Conservation (phyloP, 306 rosid genomes). For the Malus domestica region ASM211411v1 NC_041789.1:31110501-31111000, state of each 20-base stretch:
- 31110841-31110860: neutral
- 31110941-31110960: neutral
- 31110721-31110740: neutral
- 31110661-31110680: conserved; percentile 51
- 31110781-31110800: neutral
- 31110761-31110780: neutral
- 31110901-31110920: neutral
- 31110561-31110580: conserved; percentile 51
- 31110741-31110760: neutral
- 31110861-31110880: neutral
- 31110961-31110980: neutral
- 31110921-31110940: neutral
- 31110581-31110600: conserved; percentile 59
- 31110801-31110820: neutral
- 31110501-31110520: conserved; percentile 47
- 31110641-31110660: conserved; percentile 43
- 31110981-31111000: neutral
- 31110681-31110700: conserved; percentile 68
- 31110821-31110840: conserved; percentile 5
- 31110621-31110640: conserved; percentile 47
- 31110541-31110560: conserved; percentile 53
- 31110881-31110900: too few species aligned
- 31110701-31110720: conserved; percentile 60
- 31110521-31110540: conserved; percentile 44
- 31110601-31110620: conserved; percentile 50